Evolutionary conservation across 768 basidiomycete genomes (phyloP), one percentile per base, ranked within the genome.

Genomic region (Lactarius indigo): DNA sequence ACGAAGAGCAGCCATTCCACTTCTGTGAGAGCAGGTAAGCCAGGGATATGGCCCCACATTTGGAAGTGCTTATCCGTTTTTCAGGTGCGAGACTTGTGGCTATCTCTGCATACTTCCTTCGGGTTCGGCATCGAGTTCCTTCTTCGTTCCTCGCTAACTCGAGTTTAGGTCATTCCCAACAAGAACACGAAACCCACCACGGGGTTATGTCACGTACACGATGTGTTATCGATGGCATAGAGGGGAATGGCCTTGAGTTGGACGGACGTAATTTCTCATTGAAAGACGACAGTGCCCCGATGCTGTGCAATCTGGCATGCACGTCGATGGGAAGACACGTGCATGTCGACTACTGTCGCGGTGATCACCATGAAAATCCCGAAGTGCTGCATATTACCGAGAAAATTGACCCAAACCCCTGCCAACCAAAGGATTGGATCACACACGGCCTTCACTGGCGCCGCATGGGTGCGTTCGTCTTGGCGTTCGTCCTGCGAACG

Each of bases 301-400:
- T 87, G 83, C 78, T 87, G 76, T 87, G 87, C 71, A 86, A 79
- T 59, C 75, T 87, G n/a, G 73, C 84, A n/a, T 88, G 85, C 68
- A 78, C 80, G 1, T 75, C 82, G 17, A 77, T 87, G 76, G 87
- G 87, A 1, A 74, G 87, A 20, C 87, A 88, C 59, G 76, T 77
- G 0, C 87, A 88, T 71, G 75, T 87, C 47, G 85, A 83, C 68
- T 84, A 82, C 64, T 88, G 87, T 69, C 81, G 85, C 0, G 76
- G 81, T 7, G 73, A 72, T 0, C 63, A 70, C 4, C 88, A 87
- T 70, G 74, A 73, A 2, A 80, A 78, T 1, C 69, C 78, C 1
- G 84, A 85, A 18, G 60, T 80, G 9, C 77, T 83, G 63, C 87
- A 88, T 65, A 77, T 85, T 28, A 68, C 57, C 7, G 74, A 72